phyloP scores from a whole-genome alignment of 805 yeast species.

The Metschnikowia proteae region DNA sequence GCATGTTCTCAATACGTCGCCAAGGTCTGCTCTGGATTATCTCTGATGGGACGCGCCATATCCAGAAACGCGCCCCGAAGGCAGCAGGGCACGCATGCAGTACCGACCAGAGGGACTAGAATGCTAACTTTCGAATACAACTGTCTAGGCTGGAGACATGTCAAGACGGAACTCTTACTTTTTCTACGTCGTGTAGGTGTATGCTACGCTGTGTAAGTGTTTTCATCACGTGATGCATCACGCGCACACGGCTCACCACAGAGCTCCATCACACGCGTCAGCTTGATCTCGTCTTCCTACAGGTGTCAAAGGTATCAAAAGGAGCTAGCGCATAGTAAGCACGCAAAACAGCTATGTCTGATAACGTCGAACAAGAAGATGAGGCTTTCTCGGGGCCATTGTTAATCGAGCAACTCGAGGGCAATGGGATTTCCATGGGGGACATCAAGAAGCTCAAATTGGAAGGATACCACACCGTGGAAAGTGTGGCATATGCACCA shows the following conservation, averaged over 20 bases:
- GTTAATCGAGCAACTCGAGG: slow-evolving; percentile 54
- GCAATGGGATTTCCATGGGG: slow-evolving; percentile 78
- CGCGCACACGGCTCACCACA: not conserved
- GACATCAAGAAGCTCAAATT: slow-evolving; percentile 80
- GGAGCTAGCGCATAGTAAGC: not conserved
- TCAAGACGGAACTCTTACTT: no score
- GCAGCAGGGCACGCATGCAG: slow-evolving; percentile 1
- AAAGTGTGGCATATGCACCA: slow-evolving; percentile 90
- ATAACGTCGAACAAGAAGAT: slow-evolving; percentile 34
- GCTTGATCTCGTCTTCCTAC: not conserved
- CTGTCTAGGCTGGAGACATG: no score
- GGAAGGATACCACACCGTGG: slow-evolving; percentile 85
- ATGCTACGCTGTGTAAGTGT: not conserved
- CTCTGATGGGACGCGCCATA: slow-evolving; percentile 2
- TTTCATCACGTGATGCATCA: not conserved
- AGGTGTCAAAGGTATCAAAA: not conserved
- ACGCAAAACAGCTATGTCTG: slow-evolving; percentile 9
- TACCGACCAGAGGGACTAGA: not conserved
- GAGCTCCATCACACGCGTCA: slow-evolving; percentile 1
- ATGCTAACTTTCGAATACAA: not conserved
- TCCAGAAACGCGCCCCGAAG: not conserved
- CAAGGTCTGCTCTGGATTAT: not conserved
- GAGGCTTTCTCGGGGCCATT: slow-evolving; percentile 57
- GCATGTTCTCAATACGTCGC: slow-evolving; percentile 7
- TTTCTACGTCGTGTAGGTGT: no score